Percentiles rank a stretch among this genome's conserved stretches.
phyloP scores from a whole-genome alignment of 2,329 filamentous ascomycete genomes.

The Calonectria montana region DNA sequence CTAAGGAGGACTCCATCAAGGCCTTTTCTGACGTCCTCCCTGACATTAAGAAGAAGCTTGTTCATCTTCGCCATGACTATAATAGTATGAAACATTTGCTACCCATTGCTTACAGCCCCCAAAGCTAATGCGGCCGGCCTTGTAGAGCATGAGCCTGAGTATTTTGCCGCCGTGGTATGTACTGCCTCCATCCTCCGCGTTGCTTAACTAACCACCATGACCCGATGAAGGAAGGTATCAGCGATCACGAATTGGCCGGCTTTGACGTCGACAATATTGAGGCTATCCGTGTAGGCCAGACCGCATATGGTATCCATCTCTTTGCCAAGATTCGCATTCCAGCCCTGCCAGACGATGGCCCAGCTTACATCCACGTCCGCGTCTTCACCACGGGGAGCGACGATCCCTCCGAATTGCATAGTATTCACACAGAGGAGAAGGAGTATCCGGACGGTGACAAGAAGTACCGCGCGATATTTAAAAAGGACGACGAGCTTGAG shows the following conservation, averaged over 20 bases:
- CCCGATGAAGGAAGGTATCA: conserved; percentile 24
- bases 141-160: conserved; percentile 65
- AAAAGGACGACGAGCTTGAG: conserved; percentile 87
- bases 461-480: conserved; percentile 92
- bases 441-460: conserved; percentile 90
- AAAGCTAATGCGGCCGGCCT: conserved; percentile 4
- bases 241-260: conserved; percentile 90
- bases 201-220: background rate
- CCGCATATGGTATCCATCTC: conserved; percentile 81
- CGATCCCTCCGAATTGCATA: conserved; percentile 82
- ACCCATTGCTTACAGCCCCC: background rate
- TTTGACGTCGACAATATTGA: conserved; percentile 84
- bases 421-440: conserved; percentile 95
- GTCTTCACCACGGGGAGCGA: conserved; percentile 88
- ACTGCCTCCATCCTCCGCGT: background rate
- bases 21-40: conserved; percentile 61
- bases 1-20: conserved; percentile 62
- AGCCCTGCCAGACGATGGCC: conserved; percentile 61
- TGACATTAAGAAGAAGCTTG: conserved; percentile 63
- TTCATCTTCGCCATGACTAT: conserved; percentile 60
- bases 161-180: conserved; percentile 62
- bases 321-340: conserved; percentile 77
- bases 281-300: conserved; percentile 92
- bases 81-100: conserved; percentile 49
- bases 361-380: conserved; percentile 85